A percentile compares a stretch with the other conserved stretches of the same genome.
Evolutionary conservation across 2,329 filamentous ascomycete genomes (phyloP).

Genomic region (Colletotrichum spaethianum): DNA sequence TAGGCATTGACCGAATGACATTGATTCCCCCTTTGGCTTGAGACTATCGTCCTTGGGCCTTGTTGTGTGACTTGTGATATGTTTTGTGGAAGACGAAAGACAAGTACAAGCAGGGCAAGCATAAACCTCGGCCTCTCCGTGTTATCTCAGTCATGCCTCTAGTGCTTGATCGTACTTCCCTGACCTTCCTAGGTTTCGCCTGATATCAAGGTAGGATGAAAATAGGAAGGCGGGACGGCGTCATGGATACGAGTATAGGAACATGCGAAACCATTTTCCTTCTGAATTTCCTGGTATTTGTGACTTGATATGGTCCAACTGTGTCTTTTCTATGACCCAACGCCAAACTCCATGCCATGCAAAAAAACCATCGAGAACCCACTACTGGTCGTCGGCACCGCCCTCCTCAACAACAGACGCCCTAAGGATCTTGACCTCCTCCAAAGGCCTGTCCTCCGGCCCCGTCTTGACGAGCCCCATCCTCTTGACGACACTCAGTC

Average conservation of each 20-base stretch:
- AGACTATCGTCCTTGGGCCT: not conserved
- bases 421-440: slow-evolving; percentile 85
- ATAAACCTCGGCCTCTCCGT: not conserved
- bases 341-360: slow-evolving; percentile 39
- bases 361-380: not conserved
- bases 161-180: not conserved
- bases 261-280: not conserved
- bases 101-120: not conserved
- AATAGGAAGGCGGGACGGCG: not conserved
- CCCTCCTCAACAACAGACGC: slow-evolving; percentile 77
- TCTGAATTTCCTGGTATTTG: slow-evolving; percentile 8
- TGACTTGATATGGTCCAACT: not conserved
- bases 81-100: not conserved
- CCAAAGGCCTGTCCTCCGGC: slow-evolving; percentile 82
- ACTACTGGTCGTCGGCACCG: slow-evolving; percentile 54
- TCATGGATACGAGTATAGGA: not conserved
- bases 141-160: not conserved
- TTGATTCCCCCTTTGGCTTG: slow-evolving; percentile 23
- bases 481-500: slow-evolving; percentile 86
- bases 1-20: slow-evolving; percentile 39
- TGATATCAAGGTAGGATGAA: not conserved
- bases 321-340: slow-evolving; percentile 7
- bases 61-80: not conserved
- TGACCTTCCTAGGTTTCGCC: not conserved
- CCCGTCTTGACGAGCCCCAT: slow-evolving; percentile 92